A percentile compares a stretch with the other conserved stretches of the same genome.
Evolutionary conservation across 1,139 yeast species (phyloP).

Genomic region (Hansenula anomala): DNA sequence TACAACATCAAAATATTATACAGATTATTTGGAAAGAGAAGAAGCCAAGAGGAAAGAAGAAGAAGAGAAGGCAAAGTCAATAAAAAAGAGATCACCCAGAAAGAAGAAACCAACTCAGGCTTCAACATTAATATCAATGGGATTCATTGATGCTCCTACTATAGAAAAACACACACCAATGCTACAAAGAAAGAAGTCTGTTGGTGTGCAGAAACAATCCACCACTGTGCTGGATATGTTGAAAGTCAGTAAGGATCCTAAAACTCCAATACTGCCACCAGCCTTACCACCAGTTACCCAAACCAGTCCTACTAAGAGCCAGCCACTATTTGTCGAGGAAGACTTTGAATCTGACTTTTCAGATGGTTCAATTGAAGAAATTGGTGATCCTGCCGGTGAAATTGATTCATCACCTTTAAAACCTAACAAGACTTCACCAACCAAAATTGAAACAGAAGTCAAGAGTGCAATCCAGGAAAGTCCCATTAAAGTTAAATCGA

Average conservation of each 20-base stretch:
- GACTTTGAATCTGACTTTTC: neutral
- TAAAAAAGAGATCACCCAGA: neutral
- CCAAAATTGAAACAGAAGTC: neutral
- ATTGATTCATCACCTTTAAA: neutral
- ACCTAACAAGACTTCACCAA: neutral
- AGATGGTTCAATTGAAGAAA: neutral
- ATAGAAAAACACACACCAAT: neutral
- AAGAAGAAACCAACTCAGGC: conserved; percentile 1
- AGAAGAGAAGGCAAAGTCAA: neutral
- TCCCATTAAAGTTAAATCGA: conserved; percentile 2
- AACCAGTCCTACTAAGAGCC: neutral
- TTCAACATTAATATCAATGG: conserved; percentile 1
- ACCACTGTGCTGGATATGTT: neutral
- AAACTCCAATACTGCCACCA: too few species aligned
- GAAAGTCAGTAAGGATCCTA: too few species aligned
- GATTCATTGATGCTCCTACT: neutral
- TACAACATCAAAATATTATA: neutral
- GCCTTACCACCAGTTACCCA: too few species aligned
- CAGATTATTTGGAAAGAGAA: neutral
- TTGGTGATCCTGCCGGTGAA: too few species aligned
- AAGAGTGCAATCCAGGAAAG: conserved; percentile 1
- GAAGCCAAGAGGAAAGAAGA: neutral
- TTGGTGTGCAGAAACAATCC: neutral
- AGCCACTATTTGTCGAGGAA: neutral
- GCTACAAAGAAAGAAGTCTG: neutral